Base-by-base conservation (phyloP, 768 basidiomycete species). In the Dioszegia crocea region DNA sequence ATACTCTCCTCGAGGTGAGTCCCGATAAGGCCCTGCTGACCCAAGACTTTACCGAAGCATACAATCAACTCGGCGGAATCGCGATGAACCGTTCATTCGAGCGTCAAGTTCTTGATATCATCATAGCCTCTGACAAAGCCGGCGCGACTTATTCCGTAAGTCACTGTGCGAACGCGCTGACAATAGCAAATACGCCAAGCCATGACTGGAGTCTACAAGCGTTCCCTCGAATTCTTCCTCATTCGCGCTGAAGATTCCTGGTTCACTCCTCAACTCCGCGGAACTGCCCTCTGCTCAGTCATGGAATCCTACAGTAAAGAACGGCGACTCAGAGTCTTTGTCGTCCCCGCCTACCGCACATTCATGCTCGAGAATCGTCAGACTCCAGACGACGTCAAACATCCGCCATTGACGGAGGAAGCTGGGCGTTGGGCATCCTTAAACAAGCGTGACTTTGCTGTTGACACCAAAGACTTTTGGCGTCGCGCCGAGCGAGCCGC, bases 241-340 rank as follows among this genome's bases (percentile, higher is more conserved):
- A 5, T 59, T 14, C 57, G 67, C 44, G 31, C 52, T 11, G 69
- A 73, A 30, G 55, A 56, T 3, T 45, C 31, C 11, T 80, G 80
- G 10, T 84, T 85, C 14, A 90, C 90, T 3, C 60, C 82, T 4
- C 89, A 91, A 74, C 82, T 92, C 14, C 80, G 80, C 51, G 88
- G 91, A 73, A 79, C 88, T 39, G 82, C 84, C 26, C 83, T 89
- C 49, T 82, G 83, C 21, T 83, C 85, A 36, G 75, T 89, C 27
- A 86, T 87, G 82, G 93, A 96, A 77, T 89, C 84, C 0, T 81
- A 82, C 62, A 89, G 89, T 4, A 84, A 91, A 33, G 89, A 97
- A 78, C 86, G 91, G 27, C 86, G 90, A 23, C 84, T 90, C 73
- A 83, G 90, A 62, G 90, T 90, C 71, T 92, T 84, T 78, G 88